phyloP scores from a whole-genome alignment of 176 grass and related monocot genomes.

The Carex parvula region DNA sequence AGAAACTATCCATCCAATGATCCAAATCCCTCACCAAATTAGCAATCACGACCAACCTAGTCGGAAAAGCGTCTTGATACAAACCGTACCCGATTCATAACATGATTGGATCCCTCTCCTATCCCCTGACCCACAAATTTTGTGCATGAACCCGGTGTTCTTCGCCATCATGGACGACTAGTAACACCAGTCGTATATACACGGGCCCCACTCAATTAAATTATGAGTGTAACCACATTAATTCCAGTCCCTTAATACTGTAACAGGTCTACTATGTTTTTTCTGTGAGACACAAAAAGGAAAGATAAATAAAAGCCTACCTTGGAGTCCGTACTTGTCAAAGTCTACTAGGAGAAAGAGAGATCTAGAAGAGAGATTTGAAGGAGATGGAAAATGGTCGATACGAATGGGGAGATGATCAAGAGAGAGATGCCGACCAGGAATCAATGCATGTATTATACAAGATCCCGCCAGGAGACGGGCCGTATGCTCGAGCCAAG shows the following conservation, averaged over 20 bases:
- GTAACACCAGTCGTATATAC: not conserved
- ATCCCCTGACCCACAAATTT: not conserved
- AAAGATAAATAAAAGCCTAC: not conserved
- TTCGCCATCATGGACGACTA: not conserved
- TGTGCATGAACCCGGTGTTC: not conserved
- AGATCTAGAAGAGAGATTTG: slow-evolving; percentile 40
- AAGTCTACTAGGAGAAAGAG: not conserved
- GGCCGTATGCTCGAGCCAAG: slow-evolving; percentile 88
- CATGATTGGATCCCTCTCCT: slow-evolving; percentile 2
- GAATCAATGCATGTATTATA: slow-evolving; percentile 38
- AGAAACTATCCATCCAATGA: slow-evolving; percentile 18
- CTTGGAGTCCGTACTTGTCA: slow-evolving; percentile 8
- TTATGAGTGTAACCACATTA: not conserved
- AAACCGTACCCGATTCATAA: slow-evolving; percentile 31
- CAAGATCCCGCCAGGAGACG: slow-evolving; percentile 83
- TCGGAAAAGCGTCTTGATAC: slow-evolving; percentile 11
- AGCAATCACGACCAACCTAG: slow-evolving; percentile 16
- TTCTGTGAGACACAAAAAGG: not conserved
- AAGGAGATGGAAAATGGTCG: slow-evolving; percentile 4
- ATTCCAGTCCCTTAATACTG: not conserved
- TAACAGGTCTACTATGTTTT: not conserved
- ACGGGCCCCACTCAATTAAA: not conserved
- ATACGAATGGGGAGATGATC: not conserved
- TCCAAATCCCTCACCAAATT: not conserved
- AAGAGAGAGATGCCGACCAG: slow-evolving; percentile 13